phyloP scores from a whole-genome alignment of 2,329 filamentous ascomycete genomes.

The Fusarium irregulare region DNA sequence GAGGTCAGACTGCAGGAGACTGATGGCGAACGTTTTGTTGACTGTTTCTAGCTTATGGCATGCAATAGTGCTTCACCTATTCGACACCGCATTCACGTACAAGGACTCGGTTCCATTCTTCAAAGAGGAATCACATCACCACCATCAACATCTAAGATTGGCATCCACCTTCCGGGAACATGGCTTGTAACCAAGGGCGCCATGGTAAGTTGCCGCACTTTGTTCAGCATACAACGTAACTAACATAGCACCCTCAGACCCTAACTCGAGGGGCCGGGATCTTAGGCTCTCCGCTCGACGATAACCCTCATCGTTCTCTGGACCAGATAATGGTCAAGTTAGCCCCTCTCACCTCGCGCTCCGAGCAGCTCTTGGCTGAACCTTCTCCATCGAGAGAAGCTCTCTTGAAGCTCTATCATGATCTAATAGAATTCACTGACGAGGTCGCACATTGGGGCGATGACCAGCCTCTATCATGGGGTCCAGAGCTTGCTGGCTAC shows the following conservation, averaged over 20 bases:
- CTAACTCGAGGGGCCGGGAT: slow-evolving; percentile 1
- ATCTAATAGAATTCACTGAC: neutral
- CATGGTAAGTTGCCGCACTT: neutral
- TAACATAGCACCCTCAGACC: neutral
- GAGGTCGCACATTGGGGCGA: slow-evolving; percentile 10
- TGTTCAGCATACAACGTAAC: no score
- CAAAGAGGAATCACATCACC: neutral
- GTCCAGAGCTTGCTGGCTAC: slow-evolving; percentile 1
- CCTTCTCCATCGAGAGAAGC: neutral
- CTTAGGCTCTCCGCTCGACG: slow-evolving; percentile 5
- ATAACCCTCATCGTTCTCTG: neutral
- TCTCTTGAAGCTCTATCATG: neutral
- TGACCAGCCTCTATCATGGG: neutral
- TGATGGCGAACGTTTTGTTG: neutral
- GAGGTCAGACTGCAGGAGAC: neutral
- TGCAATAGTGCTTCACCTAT: slow-evolving; percentile 1
- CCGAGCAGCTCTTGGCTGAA: neutral
- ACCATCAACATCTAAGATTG: neutral
- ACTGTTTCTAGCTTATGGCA: neutral
- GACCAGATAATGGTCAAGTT: slow-evolving; percentile 14
- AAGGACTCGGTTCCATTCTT: slow-evolving; percentile 1
- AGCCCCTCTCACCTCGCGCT: neutral
- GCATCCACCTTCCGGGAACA: slow-evolving; percentile 7
- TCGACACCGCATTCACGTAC: slow-evolving; percentile 2
- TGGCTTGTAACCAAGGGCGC: slow-evolving; percentile 9